Evolutionary conservation across 106 monocot genomes (phyloP).

Genomic region (Hemerocallis citrina): DNA sequence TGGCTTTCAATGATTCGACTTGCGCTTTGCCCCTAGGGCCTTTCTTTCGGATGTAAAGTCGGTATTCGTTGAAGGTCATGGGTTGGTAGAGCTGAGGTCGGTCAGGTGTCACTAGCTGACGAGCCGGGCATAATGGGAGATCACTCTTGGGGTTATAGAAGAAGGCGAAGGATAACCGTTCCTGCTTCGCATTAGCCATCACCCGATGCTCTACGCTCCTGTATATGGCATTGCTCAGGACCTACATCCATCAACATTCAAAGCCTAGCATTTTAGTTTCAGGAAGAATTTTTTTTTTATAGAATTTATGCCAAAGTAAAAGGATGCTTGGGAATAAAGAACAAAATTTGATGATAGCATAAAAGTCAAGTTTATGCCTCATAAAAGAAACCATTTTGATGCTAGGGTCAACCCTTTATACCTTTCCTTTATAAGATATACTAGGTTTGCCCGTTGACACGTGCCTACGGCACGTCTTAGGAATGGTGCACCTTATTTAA

Average conservation of each 20-base stretch:
- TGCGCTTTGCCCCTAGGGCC: conserved; percentile 47
- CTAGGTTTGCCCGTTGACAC: background rate
- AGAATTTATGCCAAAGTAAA: too few species aligned
- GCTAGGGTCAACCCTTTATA: background rate
- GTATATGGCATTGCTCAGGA: conserved; percentile 47
- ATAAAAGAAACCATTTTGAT: background rate
- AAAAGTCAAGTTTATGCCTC: too few species aligned
- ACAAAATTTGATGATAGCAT: too few species aligned
- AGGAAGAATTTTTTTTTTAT: too few species aligned
- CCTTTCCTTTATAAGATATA: too few species aligned
- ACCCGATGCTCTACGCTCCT: conserved; percentile 70
- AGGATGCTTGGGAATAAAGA: too few species aligned
- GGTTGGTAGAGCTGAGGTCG: conserved; percentile 31
- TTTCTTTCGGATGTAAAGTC: conserved; percentile 31
- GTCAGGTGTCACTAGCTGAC: conserved; percentile 26
- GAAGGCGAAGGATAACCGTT: conserved; percentile 52
- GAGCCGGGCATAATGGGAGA: conserved; percentile 32
- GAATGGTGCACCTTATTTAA: too few species aligned
- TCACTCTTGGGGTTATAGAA: conserved; percentile 63
- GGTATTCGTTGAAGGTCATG: conserved; percentile 52
- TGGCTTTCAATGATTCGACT: conserved; percentile 10
- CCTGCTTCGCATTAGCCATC: conserved; percentile 29
- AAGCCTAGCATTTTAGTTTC: too few species aligned
- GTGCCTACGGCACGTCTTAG: too few species aligned
- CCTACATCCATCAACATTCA: conserved; percentile 11